Evolutionary conservation across 192 early-diverging fungal genomes (phyloP), one percentile per base, ranked within the genome.

Genomic region (Dimargaris cristalligena): DNA sequence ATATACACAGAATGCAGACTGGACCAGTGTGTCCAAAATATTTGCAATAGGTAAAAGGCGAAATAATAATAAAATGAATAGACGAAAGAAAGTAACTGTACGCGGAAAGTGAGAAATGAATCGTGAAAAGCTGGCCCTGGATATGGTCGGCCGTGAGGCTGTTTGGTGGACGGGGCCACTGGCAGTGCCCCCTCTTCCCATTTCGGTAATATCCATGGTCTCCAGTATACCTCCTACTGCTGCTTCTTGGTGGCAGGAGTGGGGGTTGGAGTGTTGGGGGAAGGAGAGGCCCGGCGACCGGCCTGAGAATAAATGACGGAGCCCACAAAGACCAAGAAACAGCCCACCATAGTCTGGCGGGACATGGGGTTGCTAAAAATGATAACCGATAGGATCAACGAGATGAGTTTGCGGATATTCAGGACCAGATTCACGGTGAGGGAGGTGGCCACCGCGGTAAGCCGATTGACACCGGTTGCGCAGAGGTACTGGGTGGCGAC

Each of bases 401-500:
- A 87, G 13, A 86, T 81, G 35, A 90, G 83, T 66, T 94, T 94
- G 26, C 91, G 81, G 23, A 94, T 62, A 49, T 85, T 89, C 18
- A 94, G 73, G 9, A 94, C 84, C 11, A 94, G 75, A 61, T 91
- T 94, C 28, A 92, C 68, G 0, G 91, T 90, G 6, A 94, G 71
- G 13, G 88, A 82, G 20, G 86, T 72, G 2, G 86, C 80, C 64
- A 90, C 69, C 1, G 87, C 78, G 3, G 82, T 85, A 64, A 94
- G 67, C 28, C 80, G 74, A 51, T 90, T 86, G 0, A 94, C 91
- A 6, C 88, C 91, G 32, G 88, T 81, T 4, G 90, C 86, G 59
- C 91, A 94, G 44, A 90, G 75, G 71, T 87, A 87, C 86, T 94
- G 91, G 33, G 89, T 91, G 20, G 84, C 41, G 0, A 82, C 71